Evolutionary conservation across 805 yeast species (phyloP).

Genomic region (Kodamaea restingae): DNA sequence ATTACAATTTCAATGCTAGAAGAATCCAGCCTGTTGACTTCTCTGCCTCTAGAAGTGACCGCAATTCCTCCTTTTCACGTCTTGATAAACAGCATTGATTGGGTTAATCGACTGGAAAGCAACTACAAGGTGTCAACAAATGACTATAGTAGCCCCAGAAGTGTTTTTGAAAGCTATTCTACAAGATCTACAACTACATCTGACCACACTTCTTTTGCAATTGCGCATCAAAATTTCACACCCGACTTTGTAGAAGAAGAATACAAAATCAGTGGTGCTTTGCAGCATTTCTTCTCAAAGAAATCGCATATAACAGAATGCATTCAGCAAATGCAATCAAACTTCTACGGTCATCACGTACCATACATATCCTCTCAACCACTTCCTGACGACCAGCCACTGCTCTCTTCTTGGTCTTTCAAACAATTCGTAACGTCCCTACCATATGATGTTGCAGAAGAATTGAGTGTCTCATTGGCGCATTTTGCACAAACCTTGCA

Average conservation of each 20-base stretch:
- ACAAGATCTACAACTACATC: too few species aligned
- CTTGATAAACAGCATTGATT: background rate
- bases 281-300: background rate
- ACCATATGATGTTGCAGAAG: conserved; percentile 5
- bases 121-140: too few species aligned
- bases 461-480: background rate
- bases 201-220: background rate
- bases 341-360: background rate
- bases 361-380: background rate
- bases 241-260: background rate
- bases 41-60: background rate
- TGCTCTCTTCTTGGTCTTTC: conserved; percentile 1
- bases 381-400: background rate
- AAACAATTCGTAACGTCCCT: conserved; percentile 1
- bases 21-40: background rate
- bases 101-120: background rate
- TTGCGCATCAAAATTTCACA: background rate
- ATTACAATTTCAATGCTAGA: background rate
- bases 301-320: background rate
- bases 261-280: background rate
- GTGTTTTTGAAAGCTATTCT: too few species aligned
- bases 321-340: background rate
- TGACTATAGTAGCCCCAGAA: too few species aligned
- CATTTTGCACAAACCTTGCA: conserved; percentile 1
- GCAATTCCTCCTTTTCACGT: background rate